These are phyloP conservation scores for Curvularia eragrostidis DNA, from an alignment of 2,329 filamentous ascomycete genomes.

Conservation along the genomic window DNA sequence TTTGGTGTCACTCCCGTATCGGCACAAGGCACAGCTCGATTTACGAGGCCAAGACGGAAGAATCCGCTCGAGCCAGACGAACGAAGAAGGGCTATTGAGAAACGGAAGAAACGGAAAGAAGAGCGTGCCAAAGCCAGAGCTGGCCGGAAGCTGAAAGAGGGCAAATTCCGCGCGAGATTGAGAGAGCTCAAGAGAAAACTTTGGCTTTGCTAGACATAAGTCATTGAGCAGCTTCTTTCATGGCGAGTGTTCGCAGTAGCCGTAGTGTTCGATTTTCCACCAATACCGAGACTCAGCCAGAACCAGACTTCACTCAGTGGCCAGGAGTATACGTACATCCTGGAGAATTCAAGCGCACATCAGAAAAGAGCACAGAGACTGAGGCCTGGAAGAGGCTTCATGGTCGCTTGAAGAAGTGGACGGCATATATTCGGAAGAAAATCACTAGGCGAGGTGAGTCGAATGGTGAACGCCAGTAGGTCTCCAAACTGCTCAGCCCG, in stretches of 20 bases:
- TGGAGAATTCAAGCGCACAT: conserved; percentile 28
- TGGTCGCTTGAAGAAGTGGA: conserved; percentile 21
- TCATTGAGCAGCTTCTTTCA: not conserved
- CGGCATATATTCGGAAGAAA: conserved; percentile 6
- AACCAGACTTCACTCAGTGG: conserved; percentile 28
- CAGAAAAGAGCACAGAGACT: conserved; percentile 16
- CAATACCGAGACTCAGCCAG: conserved; percentile 3
- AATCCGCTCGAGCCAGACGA: conserved; percentile 5
- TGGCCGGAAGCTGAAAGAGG: not conserved
- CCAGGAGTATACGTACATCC: conserved; percentile 36
- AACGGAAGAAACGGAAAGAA: conserved; percentile 7
- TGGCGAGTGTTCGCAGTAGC: conserved; percentile 10
- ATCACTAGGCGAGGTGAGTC: not conserved
- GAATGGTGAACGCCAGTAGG: conserved; percentile 18
- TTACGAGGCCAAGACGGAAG: not conserved
- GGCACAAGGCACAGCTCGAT: conserved; percentile 1
- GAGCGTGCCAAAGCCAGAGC: not conserved
- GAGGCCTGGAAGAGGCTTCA: conserved; percentile 34
- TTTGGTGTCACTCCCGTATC: conserved; percentile 3
- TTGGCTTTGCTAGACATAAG: conserved; percentile 1
- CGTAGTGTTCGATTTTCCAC: conserved; percentile 13
- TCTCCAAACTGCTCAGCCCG: conserved; percentile 10
- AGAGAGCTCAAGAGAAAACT: conserved; percentile 2
- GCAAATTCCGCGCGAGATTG: not conserved
- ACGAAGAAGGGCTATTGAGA: not conserved